Evolutionary conservation across 1,139 yeast species (phyloP), one percentile per base, ranked within the genome.

Genomic region (Pichia sp.): DNA sequence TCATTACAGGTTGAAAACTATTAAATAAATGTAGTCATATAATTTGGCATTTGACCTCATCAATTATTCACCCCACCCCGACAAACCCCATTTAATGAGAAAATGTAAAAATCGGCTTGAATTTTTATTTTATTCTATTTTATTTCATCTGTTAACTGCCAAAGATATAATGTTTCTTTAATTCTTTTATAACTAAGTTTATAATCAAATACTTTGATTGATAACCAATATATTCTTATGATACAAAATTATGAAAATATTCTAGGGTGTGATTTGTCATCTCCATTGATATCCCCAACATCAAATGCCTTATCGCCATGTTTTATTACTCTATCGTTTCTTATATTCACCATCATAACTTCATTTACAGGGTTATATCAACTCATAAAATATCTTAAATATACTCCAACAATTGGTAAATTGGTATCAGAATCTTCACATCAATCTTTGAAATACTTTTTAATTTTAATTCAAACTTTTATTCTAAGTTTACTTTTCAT

Each of bases 291-390:
- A 33, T 47, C 50, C 6, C 43, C 46, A 6, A 22, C 26, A 12
- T 69, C 68, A 4, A 78, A 77, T 56, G 80, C 82, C 0, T 62
- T 80, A 52, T 77, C 74, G 46, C 83, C 83, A 2, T 78, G 84
- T 52, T 74, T 79, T 51, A 48, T 77, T 3, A 60, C 74, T 4
- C 42, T 61, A 23, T 39, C 65, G 3, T 56, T 63, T 39, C 50
- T 50, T 1, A 35, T 41, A 2, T 45, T 60, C 8, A 51, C 70
- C 0, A 22, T 52, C 0, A 28, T 60, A 3, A 58, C 65, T 29
- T 45, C 53, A 1, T 24, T 64, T 1, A 31, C 59, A 9, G 73
- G 76, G 32, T 31, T 55, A 6, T 30, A 48, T 24, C 71, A 67
- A 45, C 51, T 71, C 23, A 10, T 50, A n/a, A 42, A 51, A 25